Conservation (phyloP, 495 filamentous ascomycete genomes). For the Aspergillus nidulans region DNA sequence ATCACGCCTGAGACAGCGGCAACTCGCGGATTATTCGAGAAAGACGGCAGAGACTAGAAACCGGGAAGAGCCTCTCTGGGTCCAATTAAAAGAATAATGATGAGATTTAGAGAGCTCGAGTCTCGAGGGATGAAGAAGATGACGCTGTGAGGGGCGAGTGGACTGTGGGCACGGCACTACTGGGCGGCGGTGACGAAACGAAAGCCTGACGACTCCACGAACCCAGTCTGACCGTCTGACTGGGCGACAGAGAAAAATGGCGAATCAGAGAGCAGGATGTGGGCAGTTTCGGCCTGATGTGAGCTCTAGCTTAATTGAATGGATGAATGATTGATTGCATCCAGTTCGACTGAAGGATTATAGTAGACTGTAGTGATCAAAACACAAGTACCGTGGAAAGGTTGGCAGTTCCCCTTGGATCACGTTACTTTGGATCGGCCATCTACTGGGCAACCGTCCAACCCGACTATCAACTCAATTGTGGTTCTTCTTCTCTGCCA, state of each 20-base stretch:
- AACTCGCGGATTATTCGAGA: not conserved
- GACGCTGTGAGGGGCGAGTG: not conserved
- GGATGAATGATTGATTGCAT: not conserved
- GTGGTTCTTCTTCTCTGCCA: not conserved
- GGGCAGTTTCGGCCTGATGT: not conserved
- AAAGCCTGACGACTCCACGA: not conserved
- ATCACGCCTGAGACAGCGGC: not conserved
- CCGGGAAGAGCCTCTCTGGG: not conserved
- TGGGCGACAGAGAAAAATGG: not conserved
- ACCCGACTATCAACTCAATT: not conserved
- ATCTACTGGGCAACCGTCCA: too few relatives aligned
- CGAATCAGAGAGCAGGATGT: constrained; percentile 2
- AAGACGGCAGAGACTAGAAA: too few relatives aligned
- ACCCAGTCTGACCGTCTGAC: not conserved
- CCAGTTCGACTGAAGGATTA: not conserved
- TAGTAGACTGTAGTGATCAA: not conserved
- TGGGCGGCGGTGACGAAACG: constrained; percentile 2
- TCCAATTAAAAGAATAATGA: not conserved
- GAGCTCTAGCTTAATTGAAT: not conserved
- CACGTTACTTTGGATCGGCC: not conserved
- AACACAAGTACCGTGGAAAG: not conserved
- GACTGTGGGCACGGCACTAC: not conserved
- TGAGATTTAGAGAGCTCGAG: not conserved
- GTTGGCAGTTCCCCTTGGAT: not conserved
- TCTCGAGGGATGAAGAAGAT: not conserved